These are phyloP conservation scores for Fusarium odoratissimum DNA, from an alignment of 2,329 filamentous ascomycete genomes.

Conservation along the genomic window DNA sequence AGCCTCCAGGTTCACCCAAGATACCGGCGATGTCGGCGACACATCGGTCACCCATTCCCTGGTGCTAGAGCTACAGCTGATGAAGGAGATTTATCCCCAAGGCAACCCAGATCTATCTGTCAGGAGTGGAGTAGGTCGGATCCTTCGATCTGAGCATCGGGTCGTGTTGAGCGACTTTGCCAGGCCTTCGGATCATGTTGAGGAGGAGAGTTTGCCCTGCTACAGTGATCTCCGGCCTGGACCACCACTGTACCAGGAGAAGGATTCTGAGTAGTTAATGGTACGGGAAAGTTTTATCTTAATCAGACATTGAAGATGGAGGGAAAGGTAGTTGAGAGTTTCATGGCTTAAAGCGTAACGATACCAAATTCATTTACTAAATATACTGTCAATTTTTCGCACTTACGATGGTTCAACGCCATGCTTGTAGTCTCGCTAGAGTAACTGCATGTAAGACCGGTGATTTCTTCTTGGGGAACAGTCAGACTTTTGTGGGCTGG, in stretches of 20 bases:
- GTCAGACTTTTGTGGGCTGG: background rate
- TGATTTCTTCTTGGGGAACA: background rate
- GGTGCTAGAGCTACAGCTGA: slow-evolving; percentile 90
- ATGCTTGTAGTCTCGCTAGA: background rate
- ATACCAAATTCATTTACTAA: background rate
- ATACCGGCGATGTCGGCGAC: slow-evolving; percentile 78
- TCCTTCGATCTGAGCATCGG: slow-evolving; percentile 89
- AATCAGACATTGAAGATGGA: background rate
- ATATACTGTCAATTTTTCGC: background rate
- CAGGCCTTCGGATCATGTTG: background rate
- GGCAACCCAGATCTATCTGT: slow-evolving; percentile 74
- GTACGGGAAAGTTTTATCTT: accelerated
- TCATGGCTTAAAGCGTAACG: background rate
- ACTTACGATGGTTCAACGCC: background rate
- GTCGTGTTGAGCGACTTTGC: slow-evolving; percentile 76
- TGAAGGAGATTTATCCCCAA: slow-evolving; percentile 84
- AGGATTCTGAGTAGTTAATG: background rate
- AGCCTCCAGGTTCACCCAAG: slow-evolving; percentile 72
- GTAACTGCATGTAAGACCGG: background rate
- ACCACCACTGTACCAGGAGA: slow-evolving; percentile 14
- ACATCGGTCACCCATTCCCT: slow-evolving; percentile 85
- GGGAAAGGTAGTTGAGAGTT: background rate
- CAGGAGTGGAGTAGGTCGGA: slow-evolving; percentile 87
- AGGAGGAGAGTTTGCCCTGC: slow-evolving; percentile 10
- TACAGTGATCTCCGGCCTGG: slow-evolving; percentile 5